phyloP scores from a whole-genome alignment of 225 moss, liverwort and hornwort species.

The Polytrichum commune region DNA sequence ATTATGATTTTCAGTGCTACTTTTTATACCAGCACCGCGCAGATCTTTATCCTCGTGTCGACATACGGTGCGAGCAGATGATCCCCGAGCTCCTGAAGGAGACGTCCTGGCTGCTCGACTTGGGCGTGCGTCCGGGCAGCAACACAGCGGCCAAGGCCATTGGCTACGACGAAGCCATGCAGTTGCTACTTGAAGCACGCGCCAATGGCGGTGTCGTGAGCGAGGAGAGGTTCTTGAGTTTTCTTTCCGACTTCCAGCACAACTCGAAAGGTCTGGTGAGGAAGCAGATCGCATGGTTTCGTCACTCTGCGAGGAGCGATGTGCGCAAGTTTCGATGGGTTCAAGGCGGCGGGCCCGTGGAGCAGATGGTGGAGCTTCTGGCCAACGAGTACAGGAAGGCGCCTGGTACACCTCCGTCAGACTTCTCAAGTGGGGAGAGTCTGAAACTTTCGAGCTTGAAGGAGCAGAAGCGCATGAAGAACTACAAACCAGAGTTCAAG shows the following conservation, averaged over 20 bases:
- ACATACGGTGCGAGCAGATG: conserved; percentile 15
- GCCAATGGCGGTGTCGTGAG: background rate
- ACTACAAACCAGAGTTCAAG: conserved; percentile 12
- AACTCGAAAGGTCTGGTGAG: conserved; percentile 1
- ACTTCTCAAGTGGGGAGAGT: conserved; percentile 4
- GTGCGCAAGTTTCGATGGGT: conserved; percentile 7
- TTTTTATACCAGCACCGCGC: conserved; percentile 22
- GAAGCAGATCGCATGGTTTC: conserved; percentile 7
- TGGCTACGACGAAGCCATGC: conserved; percentile 14
- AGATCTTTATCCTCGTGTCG: conserved; percentile 7
- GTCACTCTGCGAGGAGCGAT: background rate
- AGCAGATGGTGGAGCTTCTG: conserved; percentile 16
- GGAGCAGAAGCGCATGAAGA: conserved; percentile 40
- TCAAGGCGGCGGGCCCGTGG: conserved; percentile 1
- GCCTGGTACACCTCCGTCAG: background rate
- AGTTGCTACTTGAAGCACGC: background rate
- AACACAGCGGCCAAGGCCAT: conserved; percentile 10
- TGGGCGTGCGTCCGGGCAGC: conserved; percentile 5
- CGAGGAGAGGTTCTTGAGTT: background rate
- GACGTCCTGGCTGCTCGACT: conserved; percentile 9
- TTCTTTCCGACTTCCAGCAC: conserved; percentile 5
- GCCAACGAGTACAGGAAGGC: conserved; percentile 16
- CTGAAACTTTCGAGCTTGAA: conserved; percentile 15
- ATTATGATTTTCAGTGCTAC: conserved; percentile 27
- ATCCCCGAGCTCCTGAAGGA: conserved; percentile 4